phyloP scores from a whole-genome alignment of 768 basidiomycete genomes.

The Leccinum aurantiacum region DNA sequence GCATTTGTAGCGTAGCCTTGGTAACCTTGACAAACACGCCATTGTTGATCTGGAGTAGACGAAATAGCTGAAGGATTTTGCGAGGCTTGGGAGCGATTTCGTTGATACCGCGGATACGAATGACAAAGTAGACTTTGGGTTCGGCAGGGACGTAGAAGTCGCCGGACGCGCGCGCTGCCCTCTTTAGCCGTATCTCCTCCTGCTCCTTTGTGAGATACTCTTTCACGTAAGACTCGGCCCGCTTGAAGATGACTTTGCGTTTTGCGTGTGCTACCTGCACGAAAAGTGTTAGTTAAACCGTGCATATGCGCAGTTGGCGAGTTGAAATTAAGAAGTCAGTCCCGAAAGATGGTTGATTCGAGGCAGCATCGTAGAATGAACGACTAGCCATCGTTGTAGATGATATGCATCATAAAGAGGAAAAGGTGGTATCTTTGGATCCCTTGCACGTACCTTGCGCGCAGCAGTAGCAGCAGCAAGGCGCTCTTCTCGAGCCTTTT shows the following conservation, averaged over 20 bases:
- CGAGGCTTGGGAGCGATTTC: slow-evolving; percentile 99
- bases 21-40: slow-evolving; percentile 98
- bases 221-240: slow-evolving; percentile 97
- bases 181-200: slow-evolving; percentile 95
- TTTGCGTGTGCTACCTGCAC: slow-evolving; percentile 81
- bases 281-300: slow-evolving; percentile 7
- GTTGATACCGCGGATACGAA: slow-evolving; percentile 99
- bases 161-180: slow-evolving; percentile 85
- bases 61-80: slow-evolving; percentile 98
- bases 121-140: slow-evolving; percentile 95
- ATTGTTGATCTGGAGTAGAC: slow-evolving; percentile 99
- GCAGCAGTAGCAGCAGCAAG: slow-evolving; percentile 79
- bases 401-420: slow-evolving; percentile 74
- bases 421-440: slow-evolving; percentile 17
- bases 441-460: slow-evolving; percentile 69
- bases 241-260: slow-evolving; percentile 98
- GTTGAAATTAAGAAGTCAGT: slow-evolving; percentile 42
- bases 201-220: slow-evolving; percentile 91
- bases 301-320: slow-evolving; percentile 5
- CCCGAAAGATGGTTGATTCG: slow-evolving; percentile 88
- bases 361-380: slow-evolving; percentile 63
- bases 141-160: slow-evolving; percentile 98
- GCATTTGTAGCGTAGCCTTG: slow-evolving; percentile 96
- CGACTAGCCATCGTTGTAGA: slow-evolving; percentile 73
- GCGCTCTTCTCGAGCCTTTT: slow-evolving; percentile 94